phyloP scores from a whole-genome alignment of 2,329 filamentous ascomycete species.

The Thelonectria discophora region DNA sequence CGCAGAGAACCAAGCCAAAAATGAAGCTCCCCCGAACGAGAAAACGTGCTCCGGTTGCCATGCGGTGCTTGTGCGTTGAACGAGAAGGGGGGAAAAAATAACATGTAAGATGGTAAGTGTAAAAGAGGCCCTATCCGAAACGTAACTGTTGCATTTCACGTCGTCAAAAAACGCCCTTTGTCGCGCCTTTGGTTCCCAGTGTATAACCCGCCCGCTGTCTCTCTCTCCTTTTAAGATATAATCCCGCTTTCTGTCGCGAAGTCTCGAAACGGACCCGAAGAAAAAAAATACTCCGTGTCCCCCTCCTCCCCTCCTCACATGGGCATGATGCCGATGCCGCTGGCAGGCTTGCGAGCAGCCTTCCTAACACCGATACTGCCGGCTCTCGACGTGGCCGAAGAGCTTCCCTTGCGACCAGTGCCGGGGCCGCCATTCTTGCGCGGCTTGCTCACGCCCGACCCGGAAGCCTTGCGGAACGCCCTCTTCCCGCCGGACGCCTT shows the following conservation, averaged over 20 bases:
- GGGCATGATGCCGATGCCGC: slow-evolving; percentile 52
- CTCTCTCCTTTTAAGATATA: neutral
- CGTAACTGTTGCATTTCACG: slow-evolving; percentile 27
- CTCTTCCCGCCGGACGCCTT: slow-evolving; percentile 36
- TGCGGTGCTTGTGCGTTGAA: neutral
- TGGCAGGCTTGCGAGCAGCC: slow-evolving; percentile 46
- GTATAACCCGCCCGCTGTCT: neutral
- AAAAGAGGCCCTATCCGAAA: slow-evolving; percentile 17
- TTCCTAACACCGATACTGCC: slow-evolving; percentile 36
- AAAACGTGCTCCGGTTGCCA: slow-evolving; percentile 14
- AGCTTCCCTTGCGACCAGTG: slow-evolving; percentile 44
- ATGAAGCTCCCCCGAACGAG: slow-evolving; percentile 7
- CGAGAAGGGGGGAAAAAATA: no score
- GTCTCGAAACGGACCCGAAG: neutral
- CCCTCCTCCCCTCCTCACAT: slow-evolving; percentile 34
- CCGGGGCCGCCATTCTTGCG: slow-evolving; percentile 44
- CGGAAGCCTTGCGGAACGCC: slow-evolving; percentile 35
- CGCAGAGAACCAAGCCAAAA: slow-evolving; percentile 9
- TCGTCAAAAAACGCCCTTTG: slow-evolving; percentile 33
- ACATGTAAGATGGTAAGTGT: slow-evolving; percentile 3
- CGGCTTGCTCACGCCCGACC: slow-evolving; percentile 44
- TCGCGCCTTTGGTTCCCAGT: slow-evolving; percentile 4
- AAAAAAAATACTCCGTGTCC: neutral
- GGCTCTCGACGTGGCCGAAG: slow-evolving; percentile 39
- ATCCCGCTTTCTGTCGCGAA: neutral